Evolutionary conservation across 305 asterid genomes (phyloP).

Genomic region (Rubia occidens): DNA sequence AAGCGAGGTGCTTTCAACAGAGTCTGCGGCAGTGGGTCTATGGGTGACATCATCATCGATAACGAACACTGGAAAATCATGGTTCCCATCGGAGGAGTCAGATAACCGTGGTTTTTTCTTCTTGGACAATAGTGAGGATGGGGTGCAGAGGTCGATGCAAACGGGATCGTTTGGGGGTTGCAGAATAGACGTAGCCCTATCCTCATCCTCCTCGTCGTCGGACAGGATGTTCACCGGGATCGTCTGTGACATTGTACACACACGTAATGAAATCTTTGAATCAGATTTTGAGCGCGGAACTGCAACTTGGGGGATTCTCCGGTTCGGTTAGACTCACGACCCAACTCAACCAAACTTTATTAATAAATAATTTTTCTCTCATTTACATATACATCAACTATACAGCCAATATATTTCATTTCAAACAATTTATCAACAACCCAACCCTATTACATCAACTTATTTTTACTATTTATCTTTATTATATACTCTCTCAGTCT

Average conservation of each 20-base stretch:
- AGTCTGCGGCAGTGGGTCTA: conserved; percentile 3
- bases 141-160: conserved; percentile 20
- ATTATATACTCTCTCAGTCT: too few relatives aligned
- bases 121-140: conserved; percentile 9
- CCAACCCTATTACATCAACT: too few relatives aligned
- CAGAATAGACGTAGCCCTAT: too few relatives aligned
- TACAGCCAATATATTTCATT: too few relatives aligned
- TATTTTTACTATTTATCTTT: too few relatives aligned
- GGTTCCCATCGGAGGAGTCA: conserved; percentile 7
- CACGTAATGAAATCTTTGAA: not conserved
- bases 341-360: too few relatives aligned
- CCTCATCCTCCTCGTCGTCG: conserved; percentile 14
- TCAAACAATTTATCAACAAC: too few relatives aligned
- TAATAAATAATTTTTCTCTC: too few relatives aligned
- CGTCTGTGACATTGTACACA: conserved; percentile 11
- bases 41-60: conserved; percentile 20
- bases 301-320: not conserved
- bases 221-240: conserved; percentile 20
- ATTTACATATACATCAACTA: too few relatives aligned
- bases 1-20: conserved; percentile 8
- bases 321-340: not conserved
- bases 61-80: conserved; percentile 14
- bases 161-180: conserved; percentile 1
- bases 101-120: conserved; percentile 21
- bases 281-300: conserved; percentile 6